Evolutionary conservation across 306 rosid genomes (phyloP), one percentile per base, ranked within the genome.

Genomic region (Vachellia collinsii): DNA sequence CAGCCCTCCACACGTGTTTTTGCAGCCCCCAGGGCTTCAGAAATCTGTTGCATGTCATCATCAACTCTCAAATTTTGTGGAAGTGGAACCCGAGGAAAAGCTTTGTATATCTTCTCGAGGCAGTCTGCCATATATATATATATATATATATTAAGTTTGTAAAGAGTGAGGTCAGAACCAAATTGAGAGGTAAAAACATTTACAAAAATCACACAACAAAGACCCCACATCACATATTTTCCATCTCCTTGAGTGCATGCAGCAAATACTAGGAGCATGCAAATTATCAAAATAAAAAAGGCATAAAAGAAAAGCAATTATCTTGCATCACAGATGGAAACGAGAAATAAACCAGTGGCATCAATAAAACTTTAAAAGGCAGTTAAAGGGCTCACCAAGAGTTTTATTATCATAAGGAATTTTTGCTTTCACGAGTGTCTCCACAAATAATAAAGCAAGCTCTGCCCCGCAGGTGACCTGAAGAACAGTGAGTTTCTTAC

Each of bases 381-480:
- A 58, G 78, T 79, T 72, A 73, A 81, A 84, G 80, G 81, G 79
- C 97, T 77, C 82, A 96, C 99, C 98, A 80, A 92, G 91, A 77
- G 80, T 84, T 86, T 89, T 89, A 42, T 84, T 85, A 20, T 84
- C 81, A 76, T 82, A 96, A 81, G 93, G 92, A 80, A 90, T 62
- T 83, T 85, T 89, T 65, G 94, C 98, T 85, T 96, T 96, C 63
- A 85, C 89, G 75, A 96, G 91, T 58, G 89, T 90, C 76, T 93
- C 99, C 79, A 96, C 99, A 81, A 87, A 96, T 78, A 93, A 79
- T 54, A 89, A 87, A 85, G 99, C 96, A 81, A 96, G 92, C 84
- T 96, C 99, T 67, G 97, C 92, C 75, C 99, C 99, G 81, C 99
- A 96, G 29, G 93, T 93, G 84, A 96, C 89, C 99, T 96, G 88